Evolutionary conservation across 768 basidiomycete species (phyloP).

Genomic region (Boletellus ananas): DNA sequence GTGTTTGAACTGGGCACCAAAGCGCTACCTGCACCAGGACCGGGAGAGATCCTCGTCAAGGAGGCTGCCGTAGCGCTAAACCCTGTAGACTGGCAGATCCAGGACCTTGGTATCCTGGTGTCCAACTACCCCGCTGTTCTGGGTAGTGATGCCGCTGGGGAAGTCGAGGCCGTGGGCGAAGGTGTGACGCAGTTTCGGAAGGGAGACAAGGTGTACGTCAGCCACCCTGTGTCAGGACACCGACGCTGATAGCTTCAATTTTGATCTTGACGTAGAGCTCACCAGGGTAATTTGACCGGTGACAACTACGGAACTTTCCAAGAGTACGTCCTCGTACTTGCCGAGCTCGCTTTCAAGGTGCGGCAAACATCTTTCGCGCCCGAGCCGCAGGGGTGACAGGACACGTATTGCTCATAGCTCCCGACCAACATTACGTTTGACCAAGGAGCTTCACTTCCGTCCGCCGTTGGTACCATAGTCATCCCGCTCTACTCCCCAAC

Average conservation of each 20-base stretch:
- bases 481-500: conserved; percentile 30
- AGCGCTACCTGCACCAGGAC: conserved; percentile 28
- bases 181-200: conserved; percentile 35
- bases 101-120: not conserved
- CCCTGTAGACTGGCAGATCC: conserved; percentile 40
- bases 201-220: conserved; percentile 29
- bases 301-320: conserved; percentile 23
- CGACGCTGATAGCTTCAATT: not conserved
- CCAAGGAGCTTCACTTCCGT: conserved; percentile 36
- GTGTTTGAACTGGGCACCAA: conserved; percentile 11
- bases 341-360: conserved; percentile 21
- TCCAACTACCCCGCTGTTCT: conserved; percentile 36
- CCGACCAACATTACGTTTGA: conserved; percentile 35
- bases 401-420: conserved; percentile 29
- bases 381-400: not conserved
- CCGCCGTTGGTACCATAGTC: conserved; percentile 30
- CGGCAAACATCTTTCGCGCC: not conserved
- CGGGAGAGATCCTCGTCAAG: conserved; percentile 43
- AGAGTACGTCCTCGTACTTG: conserved; percentile 22
- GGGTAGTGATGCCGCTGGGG: conserved; percentile 39
- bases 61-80: conserved; percentile 40
- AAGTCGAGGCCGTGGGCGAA: conserved; percentile 36
- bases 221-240: not conserved
- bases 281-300: conserved; percentile 3
- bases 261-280: conserved; percentile 12